Base-by-base conservation (phyloP, 2,329 filamentous ascomycete genomes). In the Paecilomyces variotii region DNA sequence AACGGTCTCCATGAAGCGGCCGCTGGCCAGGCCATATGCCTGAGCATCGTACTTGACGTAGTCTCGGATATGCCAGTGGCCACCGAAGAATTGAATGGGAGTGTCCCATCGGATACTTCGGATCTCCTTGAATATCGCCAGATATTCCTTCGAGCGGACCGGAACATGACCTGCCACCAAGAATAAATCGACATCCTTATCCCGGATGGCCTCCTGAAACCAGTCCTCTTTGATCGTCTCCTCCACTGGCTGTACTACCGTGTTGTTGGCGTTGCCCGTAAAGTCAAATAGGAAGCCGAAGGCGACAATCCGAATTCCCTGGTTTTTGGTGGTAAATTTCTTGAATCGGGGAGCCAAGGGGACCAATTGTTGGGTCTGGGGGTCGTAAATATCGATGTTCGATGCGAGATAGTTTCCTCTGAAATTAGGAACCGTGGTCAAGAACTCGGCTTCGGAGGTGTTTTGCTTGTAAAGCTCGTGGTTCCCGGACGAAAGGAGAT, bases 201-300 rank as follows among this genome's bases (percentile, higher is more conserved):
- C 88, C n/a, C 82, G 81, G 58, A 97, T 88, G 6, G 90, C 91
- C 58, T 89, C 81, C 65, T 90, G 87, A 69, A 97, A 97, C 94
- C 94, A 99, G 5, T 84, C 75, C 71, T 96, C 86, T 69, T 90
- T 85, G 65, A 97, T 82, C 0, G 90, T 88, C 7, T 95, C 83
- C 64, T 88, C 84, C 1, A 96, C 92, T 0, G 82, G 84, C 65
- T 90, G 86, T 0, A 97, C 90, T 2, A 90, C 79, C 0, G 90
- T 96, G 72, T 97, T 97, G 71, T 96, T 94, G 58, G 88, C 88
- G 72, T 96, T 96, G 19, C 87, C 86, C 0, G 84, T 90, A 67
- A 99, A 99, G 75, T 99, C 87, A 74, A 97, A 99, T 2, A 99
- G 78, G 74, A 99, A 97, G 1, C 94, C 94, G 72, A 99, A 92